Evolutionary conservation across 495 filamentous ascomycete genomes (phyloP).

Genomic region (Penicillium subrubescens): DNA sequence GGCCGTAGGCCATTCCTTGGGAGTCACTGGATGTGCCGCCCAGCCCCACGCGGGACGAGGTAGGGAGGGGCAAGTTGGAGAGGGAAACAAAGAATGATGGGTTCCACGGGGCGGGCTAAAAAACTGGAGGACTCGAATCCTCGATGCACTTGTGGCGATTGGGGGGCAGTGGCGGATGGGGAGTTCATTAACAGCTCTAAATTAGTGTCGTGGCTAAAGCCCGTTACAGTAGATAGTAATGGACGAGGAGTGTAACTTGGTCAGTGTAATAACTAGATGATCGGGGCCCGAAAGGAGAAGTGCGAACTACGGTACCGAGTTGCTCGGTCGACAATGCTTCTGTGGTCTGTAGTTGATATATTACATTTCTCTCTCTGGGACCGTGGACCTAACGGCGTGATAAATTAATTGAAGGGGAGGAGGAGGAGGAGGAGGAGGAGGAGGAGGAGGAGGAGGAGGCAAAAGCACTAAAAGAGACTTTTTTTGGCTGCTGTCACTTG

Average conservation of each 20-base stretch:
- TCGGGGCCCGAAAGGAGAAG: neutral
- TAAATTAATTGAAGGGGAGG: neutral
- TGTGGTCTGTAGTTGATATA: neutral
- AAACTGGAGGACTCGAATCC: neutral
- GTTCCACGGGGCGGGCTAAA: neutral
- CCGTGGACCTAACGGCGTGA: neutral
- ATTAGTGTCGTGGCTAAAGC: neutral
- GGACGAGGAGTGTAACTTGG: neutral
- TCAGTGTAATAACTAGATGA: too few relatives aligned
- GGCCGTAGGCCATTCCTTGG: too few relatives aligned
- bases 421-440: neutral
- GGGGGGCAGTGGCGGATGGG: neutral
- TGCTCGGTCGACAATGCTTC: neutral
- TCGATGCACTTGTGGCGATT: neutral
- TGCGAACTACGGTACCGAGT: neutral
- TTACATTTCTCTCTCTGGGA: neutral
- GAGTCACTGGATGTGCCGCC: neutral
- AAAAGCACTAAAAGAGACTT: constrained; percentile 13
- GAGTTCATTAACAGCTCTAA: neutral
- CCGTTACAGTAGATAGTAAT: neutral
- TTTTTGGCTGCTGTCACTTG: constrained; percentile 31
- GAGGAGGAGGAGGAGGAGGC: neutral
- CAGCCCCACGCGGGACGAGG: constrained; percentile 32
- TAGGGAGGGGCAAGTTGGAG: neutral
- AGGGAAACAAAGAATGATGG: constrained; percentile 16